phyloP scores from a whole-genome alignment of 148 eudicot genomes.

The Vaccinium darrowii region DNA sequence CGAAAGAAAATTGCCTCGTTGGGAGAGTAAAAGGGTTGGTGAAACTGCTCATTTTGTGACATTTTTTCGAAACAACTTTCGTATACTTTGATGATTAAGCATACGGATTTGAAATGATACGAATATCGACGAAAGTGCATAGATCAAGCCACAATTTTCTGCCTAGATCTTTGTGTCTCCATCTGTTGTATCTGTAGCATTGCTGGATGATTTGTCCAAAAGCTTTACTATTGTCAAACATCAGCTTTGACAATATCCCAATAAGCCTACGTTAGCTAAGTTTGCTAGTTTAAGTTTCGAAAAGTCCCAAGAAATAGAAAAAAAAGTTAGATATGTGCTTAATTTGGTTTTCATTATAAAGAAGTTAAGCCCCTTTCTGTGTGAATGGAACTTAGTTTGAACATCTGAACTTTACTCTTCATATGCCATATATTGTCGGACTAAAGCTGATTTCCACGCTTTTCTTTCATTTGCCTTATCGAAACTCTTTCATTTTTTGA shows the following conservation, averaged over 20 bases:
- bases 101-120: not conserved
- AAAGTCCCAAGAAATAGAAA: not conserved
- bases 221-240: not conserved
- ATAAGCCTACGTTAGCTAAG: not conserved
- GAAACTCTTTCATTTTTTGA: too few relatives aligned
- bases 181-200: not conserved
- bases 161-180: not conserved
- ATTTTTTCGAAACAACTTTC: not conserved
- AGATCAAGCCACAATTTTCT: not conserved
- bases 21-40: not conserved
- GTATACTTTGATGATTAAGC: not conserved
- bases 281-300: not conserved
- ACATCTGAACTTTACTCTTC: not conserved
- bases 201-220: constrained; percentile 2
- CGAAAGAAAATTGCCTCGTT: constrained; percentile 12
- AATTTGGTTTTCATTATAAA: constrained; percentile 10
- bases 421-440: not conserved
- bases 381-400: not conserved
- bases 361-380: constrained; percentile 12
- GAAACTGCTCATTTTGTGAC: not conserved
- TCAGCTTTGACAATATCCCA: not conserved
- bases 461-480: not conserved
- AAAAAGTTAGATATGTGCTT: not conserved
- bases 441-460: constrained; percentile 7
- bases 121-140: not conserved